A percentile compares a stretch with the other conserved stretches of the same genome.
Evolutionary conservation across 352 stramenopile species (phyloP).

Genomic region (Phytophthora palmivora): DNA sequence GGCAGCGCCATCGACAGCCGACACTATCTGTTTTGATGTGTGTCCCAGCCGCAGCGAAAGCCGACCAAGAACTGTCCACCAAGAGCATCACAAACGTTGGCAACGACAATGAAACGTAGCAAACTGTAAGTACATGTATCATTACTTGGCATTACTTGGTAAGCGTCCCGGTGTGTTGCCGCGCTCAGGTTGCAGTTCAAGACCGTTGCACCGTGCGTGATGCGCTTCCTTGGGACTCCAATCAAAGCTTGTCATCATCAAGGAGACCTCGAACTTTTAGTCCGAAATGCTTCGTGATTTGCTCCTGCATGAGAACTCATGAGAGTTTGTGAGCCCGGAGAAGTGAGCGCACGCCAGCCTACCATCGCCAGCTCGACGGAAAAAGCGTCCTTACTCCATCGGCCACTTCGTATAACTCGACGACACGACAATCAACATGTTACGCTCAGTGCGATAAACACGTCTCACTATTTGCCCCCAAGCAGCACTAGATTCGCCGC

Average conservation of each 20-base stretch:
- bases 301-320: not conserved
- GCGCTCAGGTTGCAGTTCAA: not conserved
- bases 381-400: not conserved
- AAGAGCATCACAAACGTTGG: not conserved
- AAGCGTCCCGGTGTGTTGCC: not conserved
- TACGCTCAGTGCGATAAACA: not conserved
- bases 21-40: too few species aligned
- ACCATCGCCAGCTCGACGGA: not conserved
- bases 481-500: not conserved
- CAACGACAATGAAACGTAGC: too few species aligned
- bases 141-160: too few species aligned
- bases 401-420: not conserved
- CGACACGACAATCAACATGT: not conserved
- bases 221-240: not conserved
- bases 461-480: not conserved
- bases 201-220: not conserved
- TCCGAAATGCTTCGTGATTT: not conserved
- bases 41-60: too few species aligned
- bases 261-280: not conserved
- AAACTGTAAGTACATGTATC: not conserved
- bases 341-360: not conserved
- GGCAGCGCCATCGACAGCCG: not conserved
- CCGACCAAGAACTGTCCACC: not conserved
- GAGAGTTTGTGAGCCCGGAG: not conserved
- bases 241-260: not conserved